Percentiles rank a stretch among this genome's conserved stretches.
Evolutionary conservation across 768 basidiomycete species (phyloP).

Genomic region (Fibroporia radiculosa): DNA sequence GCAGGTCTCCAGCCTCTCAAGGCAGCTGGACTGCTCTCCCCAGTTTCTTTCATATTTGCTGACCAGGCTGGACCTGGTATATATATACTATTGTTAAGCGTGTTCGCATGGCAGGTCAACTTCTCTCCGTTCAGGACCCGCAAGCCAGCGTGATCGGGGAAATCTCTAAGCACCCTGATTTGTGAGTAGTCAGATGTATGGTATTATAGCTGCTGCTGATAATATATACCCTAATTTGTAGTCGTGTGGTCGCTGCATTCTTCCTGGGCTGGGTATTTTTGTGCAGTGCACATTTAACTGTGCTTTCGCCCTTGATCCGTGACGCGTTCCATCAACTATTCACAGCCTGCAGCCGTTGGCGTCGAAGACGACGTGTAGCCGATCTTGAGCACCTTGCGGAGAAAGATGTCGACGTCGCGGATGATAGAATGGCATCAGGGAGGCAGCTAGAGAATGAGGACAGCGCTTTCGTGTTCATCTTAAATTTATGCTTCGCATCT

Average conservation of each 20-base stretch:
- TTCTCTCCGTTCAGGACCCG: constrained; percentile 3
- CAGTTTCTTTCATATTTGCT: constrained; percentile 1
- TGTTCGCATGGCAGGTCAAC: not conserved
- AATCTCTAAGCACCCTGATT: constrained; percentile 27
- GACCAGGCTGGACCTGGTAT: constrained; percentile 6
- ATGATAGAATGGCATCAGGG: not conserved
- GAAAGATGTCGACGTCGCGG: not conserved
- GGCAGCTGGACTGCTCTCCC: constrained; percentile 15
- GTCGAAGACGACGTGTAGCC: not conserved
- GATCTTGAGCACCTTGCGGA: not conserved
- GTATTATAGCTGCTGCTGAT: not conserved
- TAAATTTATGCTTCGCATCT: constrained; percentile 21
- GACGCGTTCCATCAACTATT: not conserved
- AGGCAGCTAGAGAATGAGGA: constrained; percentile 8
- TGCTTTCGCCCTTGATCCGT: constrained; percentile 17
- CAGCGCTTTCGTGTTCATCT: constrained; percentile 17
- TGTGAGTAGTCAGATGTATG: constrained; percentile 19
- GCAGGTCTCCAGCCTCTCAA: too few species aligned
- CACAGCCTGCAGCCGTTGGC: constrained; percentile 2
- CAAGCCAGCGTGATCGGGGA: constrained; percentile 15
- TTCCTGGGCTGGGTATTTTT: constrained; percentile 35
- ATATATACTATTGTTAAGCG: constrained; percentile 3
- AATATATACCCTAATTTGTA: constrained; percentile 12
- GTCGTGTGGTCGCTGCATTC: constrained; percentile 31
- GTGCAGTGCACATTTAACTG: constrained; percentile 22